Evolutionary conservation across 2,329 filamentous ascomycete species (phyloP).

Genomic region (Dactylellina leptospora): DNA sequence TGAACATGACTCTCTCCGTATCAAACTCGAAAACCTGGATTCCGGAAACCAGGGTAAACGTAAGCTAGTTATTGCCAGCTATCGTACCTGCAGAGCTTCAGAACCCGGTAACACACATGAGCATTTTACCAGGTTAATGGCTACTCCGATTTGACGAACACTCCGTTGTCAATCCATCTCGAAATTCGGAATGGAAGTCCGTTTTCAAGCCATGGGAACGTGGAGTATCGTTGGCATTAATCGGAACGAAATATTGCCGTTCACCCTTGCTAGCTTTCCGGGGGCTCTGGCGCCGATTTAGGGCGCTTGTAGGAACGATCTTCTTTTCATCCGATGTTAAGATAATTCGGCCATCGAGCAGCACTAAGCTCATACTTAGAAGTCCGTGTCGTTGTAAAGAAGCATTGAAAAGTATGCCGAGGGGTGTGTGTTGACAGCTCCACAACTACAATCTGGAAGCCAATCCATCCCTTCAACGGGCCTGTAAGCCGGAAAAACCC

Average conservation of each 20-base stretch:
- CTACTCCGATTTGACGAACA: no score
- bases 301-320: not conserved
- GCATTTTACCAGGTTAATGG: constrained; percentile 44
- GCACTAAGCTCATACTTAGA: no score
- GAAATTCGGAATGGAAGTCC: constrained; percentile 33
- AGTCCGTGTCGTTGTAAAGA: no score
- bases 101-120: constrained; percentile 27
- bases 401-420: no score
- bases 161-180: no score
- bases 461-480: constrained; percentile 12
- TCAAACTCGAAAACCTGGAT: no score
- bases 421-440: constrained; percentile 7
- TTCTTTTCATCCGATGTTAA: constrained; percentile 3
- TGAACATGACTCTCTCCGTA: not conserved
- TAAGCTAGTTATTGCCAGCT: constrained; percentile 13
- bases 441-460: no score
- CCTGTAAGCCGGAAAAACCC: constrained; percentile 35
- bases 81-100: constrained; percentile 30
- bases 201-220: not conserved
- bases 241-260: not conserved
- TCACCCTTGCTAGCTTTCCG: constrained; percentile 1
- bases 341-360: no score
- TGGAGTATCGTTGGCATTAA: not conserved
- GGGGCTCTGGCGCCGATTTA: constrained; percentile 15
- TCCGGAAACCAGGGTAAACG: constrained; percentile 17